phyloP scores from a whole-genome alignment of 2,329 filamentous ascomycete species.

The Venturia oleaginea region DNA sequence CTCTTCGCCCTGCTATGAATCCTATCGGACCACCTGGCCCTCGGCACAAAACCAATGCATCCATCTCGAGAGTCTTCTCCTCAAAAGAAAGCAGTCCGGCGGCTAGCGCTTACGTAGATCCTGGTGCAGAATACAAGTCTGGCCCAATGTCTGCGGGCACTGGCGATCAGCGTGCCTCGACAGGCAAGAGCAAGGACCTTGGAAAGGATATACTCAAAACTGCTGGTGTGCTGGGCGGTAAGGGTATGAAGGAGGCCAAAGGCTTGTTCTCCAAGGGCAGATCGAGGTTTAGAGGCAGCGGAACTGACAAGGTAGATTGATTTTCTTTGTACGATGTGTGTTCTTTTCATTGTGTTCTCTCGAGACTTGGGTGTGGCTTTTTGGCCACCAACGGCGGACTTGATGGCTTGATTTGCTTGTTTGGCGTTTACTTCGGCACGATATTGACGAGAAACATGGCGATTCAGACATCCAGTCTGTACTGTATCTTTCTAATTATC shows the following conservation, averaged over 20 bases:
- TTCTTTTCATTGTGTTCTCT: slow-evolving; percentile 7
- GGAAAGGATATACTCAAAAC: slow-evolving; percentile 57
- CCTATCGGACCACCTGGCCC: slow-evolving; percentile 1
- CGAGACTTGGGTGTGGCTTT: neutral
- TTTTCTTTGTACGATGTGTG: slow-evolving; percentile 24
- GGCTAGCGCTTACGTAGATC: neutral
- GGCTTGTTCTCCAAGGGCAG: slow-evolving; percentile 85
- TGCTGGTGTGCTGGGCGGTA: slow-evolving; percentile 54
- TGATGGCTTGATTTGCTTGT: slow-evolving; percentile 7
- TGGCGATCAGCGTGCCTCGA: slow-evolving; percentile 23
- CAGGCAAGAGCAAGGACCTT: slow-evolving; percentile 62
- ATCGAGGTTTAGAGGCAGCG: slow-evolving; percentile 63
- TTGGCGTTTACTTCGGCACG: slow-evolving; percentile 9
- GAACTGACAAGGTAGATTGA: slow-evolving; percentile 78
- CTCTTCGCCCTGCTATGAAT: slow-evolving; percentile 9
- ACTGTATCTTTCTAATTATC: slow-evolving; percentile 2
- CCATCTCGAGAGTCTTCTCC: slow-evolving; percentile 25
- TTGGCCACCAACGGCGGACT: neutral
- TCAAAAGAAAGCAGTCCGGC: neutral
- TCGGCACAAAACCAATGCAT: slow-evolving; percentile 28
- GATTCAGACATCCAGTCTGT: neutral
- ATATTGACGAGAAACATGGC: slow-evolving; percentile 12
- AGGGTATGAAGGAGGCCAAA: slow-evolving; percentile 73
- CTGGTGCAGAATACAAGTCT: slow-evolving; percentile 14
- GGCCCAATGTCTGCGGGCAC: neutral